Conservation (phyloP, 768 basidiomycete species). For the Gloeophyllum trabeum region DNA sequence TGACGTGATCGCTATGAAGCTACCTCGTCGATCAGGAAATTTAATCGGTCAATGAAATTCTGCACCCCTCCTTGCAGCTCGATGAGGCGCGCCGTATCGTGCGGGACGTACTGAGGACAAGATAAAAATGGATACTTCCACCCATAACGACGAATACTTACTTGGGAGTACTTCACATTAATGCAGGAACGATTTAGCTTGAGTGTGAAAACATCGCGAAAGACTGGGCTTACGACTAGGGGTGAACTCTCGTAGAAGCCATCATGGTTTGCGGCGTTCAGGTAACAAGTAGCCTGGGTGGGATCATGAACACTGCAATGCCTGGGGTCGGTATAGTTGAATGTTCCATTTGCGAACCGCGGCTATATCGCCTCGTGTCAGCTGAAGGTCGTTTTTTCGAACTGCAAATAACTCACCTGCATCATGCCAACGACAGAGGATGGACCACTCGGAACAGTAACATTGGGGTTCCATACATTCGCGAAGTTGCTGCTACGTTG, state of each 20-base stretch:
- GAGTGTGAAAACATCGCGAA: neutral
- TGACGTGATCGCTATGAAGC: neutral
- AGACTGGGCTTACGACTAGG: constrained; percentile 32
- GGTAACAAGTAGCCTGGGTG: constrained; percentile 41
- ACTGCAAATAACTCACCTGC: constrained; percentile 29
- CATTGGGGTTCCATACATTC: constrained; percentile 49
- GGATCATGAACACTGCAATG: constrained; percentile 60
- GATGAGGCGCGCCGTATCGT: constrained; percentile 53
- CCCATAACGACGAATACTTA: neutral
- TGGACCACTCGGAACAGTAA: constrained; percentile 36
- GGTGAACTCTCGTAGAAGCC: constrained; percentile 61
- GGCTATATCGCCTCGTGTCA: constrained; percentile 32
- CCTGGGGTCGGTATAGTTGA: constrained; percentile 54
- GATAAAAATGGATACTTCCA: neutral
- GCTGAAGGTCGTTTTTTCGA: neutral
- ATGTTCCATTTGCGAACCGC: constrained; percentile 42
- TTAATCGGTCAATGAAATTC: constrained; percentile 39
- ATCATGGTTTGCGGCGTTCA: constrained; percentile 42
- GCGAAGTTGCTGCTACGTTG: constrained; percentile 42
- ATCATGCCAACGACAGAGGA: constrained; percentile 41
- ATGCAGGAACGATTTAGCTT: constrained; percentile 14
- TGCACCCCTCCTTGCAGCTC: constrained; percentile 46
- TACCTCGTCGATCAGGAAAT: constrained; percentile 49
- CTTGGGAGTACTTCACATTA: constrained; percentile 39
- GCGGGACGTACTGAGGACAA: constrained; percentile 40